Evolutionary conservation across 768 basidiomycete species (phyloP).

Genomic region (Suillus ampliporus): DNA sequence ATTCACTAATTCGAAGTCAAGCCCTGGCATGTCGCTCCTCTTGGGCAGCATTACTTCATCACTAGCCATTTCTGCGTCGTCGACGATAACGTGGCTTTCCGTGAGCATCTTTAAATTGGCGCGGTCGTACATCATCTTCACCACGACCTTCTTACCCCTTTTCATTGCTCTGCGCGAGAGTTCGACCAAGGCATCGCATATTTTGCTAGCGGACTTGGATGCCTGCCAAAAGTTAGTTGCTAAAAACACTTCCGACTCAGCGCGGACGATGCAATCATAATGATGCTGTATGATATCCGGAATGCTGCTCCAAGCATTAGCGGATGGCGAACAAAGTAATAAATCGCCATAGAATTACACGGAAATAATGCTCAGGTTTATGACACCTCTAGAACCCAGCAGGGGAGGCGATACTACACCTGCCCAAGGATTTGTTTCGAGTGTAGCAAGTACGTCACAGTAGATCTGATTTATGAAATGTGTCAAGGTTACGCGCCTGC

Average conservation of each 20-base stretch:
- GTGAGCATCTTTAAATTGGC: slow-evolving; percentile 59
- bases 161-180: slow-evolving; percentile 53
- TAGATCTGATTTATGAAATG: slow-evolving; percentile 52
- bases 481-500: background rate
- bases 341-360: slow-evolving; percentile 39
- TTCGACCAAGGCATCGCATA: slow-evolving; percentile 57
- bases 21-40: slow-evolving; percentile 60
- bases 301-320: slow-evolving; percentile 44
- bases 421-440: slow-evolving; percentile 59
- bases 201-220: slow-evolving; percentile 54
- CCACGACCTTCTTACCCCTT: slow-evolving; percentile 54
- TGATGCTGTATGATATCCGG: slow-evolving; percentile 80
- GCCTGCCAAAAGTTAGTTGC: slow-evolving; percentile 70
- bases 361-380: slow-evolving; percentile 66
- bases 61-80: slow-evolving; percentile 48
- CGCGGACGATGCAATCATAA: slow-evolving; percentile 62
- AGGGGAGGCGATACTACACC: slow-evolving; percentile 66
- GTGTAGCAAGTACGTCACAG: slow-evolving; percentile 60
- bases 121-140: slow-evolving; percentile 75
- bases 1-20: slow-evolving; percentile 66
- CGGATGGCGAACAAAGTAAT: background rate
- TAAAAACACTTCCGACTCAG: slow-evolving; percentile 67
- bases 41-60: slow-evolving; percentile 56
- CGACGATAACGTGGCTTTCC: slow-evolving; percentile 52
- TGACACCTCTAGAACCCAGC: slow-evolving; percentile 65